Evolutionary conservation across 2,329 filamentous ascomycete genomes (phyloP), one percentile per base, ranked within the genome.

Genomic region (Colletotrichum abscissum): DNA sequence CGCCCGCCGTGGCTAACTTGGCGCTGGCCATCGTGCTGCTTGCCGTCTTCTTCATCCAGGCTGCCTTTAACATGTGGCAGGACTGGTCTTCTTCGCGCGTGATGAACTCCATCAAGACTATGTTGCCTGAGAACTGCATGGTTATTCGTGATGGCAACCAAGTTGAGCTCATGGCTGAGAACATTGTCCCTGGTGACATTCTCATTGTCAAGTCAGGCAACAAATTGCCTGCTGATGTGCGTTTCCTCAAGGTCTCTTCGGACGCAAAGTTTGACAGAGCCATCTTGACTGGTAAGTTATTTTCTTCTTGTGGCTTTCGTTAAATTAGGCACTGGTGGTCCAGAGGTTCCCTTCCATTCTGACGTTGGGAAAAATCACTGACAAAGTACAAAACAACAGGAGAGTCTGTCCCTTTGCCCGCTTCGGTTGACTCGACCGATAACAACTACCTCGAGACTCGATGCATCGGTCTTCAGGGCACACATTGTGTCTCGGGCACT

Each of bases 71-170:
- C 78, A 88, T 89, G 78, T 93, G 88, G 85, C 90, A 92, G 78
- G 93, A 95, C 79, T 95, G 93, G 89, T 94, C 92, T 2, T 93
- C 92, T 0, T 92, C 90, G 1, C 86, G 91, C 5, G 93, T 95
- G 68, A 95, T 95, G 94, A 89, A 91, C 22, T 94, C 92, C 0
- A 95, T 95, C 79, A 93, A 92, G 60, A 92, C 89, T 22, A 94
- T 95, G 93, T 86, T 95, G n/a, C 93, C 93, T 0, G 93, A 94
- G 76, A 87, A 91, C 72, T 94, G 92, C 77, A 84, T 91, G 30
- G 86, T 93, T 8, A 82, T 93, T 7, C 89, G 93, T 24, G 89
- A 93, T 75, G 88, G 90, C 1, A 78, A 80, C 4, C 84, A 88
- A 74, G 78, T 83, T 1, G 86, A 84, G 19, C 82, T 90, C 4